Evolutionary conservation across 1,139 yeast genomes (phyloP), one percentile per base, ranked within the genome.

Genomic region (Debaryomyces psychrophilus): DNA sequence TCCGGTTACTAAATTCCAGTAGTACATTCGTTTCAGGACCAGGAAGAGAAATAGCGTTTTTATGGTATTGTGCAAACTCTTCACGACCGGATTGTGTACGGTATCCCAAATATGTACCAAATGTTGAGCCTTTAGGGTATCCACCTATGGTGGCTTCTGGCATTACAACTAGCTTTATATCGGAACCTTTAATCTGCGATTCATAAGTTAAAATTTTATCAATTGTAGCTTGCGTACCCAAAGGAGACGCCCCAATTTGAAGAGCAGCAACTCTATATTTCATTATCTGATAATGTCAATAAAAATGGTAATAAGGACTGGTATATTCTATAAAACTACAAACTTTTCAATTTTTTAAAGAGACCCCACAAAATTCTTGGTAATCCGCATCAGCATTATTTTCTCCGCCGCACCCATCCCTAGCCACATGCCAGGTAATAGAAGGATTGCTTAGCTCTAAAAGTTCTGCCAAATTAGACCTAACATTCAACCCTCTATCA

Each of bases 61-160:
- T 57, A 51, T 49, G 61, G 48, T 70, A 71, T 27, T 51, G 48
- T 3, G 66, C 61, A 50, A 61, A 70, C 44, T 65, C 69, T 31
- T 67, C 66, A 31, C 73, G 59, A 2, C 76, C 76, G 25, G 60
- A 60, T 35, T 67, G 70, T 26, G 65, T 50, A 45, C 76, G 58
- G 53, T 65, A 69, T 0, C 75, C 76, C 31, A 71, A 49, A 44
- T 65, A 65, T 8, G 74, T 60, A 8, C 73, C 75, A 50, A 71
- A 70, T 4, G 59, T 59, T 12, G 64, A 54, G 3, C 76, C 75
- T 49, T 71, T 71, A 4, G 76, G 75, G 47, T 71, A 71, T 4
- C 76, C 76, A 12, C 76, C 76, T 18, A 71, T 50, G 1, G 66
- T 55, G 9, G 74, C 75, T 50, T 71, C 76, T 12, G 76, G 76